phyloP scores from a whole-genome alignment of 1,284 basidiomycete species.

The Sparassis latifolia region DNA sequence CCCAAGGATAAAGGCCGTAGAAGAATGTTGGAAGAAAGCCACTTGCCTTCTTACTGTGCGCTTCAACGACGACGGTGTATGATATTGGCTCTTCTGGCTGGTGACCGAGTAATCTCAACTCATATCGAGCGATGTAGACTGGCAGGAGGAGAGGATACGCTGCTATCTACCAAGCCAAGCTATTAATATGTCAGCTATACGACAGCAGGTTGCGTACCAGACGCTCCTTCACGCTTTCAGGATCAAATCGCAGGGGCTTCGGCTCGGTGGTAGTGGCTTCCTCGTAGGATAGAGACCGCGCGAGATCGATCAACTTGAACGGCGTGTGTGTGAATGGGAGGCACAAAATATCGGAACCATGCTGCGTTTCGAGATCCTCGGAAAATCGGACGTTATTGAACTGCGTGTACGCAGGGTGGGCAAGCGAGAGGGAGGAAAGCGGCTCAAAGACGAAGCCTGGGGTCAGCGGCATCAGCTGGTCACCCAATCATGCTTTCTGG shows the following conservation, averaged over 20 bases:
- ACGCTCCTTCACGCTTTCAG: constrained; percentile 24
- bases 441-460: constrained; percentile 21
- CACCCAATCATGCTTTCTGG: background rate
- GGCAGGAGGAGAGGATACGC: constrained; percentile 39
- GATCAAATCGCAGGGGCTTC: constrained; percentile 24
- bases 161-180: constrained; percentile 23
- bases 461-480: background rate
- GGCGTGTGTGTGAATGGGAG: constrained; percentile 15
- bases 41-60: constrained; percentile 24
- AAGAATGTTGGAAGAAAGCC: background rate
- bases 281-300: constrained; percentile 8
- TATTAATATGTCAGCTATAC: background rate
- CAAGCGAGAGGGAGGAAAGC: constrained; percentile 25
- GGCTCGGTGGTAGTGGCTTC: constrained; percentile 7
- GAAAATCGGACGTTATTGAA: constrained; percentile 26
- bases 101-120: background rate
- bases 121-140: constrained; percentile 32
- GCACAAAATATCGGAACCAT: constrained; percentile 28
- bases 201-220: constrained; percentile 20
- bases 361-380: constrained; percentile 24
- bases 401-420: constrained; percentile 11
- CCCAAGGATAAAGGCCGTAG: background rate
- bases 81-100: constrained; percentile 3
- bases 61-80: constrained; percentile 29
- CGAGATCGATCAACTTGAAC: constrained; percentile 9